phyloP scores from a whole-genome alignment of 257 asterid species.

The Jacaranda mimosifolia region DNA sequence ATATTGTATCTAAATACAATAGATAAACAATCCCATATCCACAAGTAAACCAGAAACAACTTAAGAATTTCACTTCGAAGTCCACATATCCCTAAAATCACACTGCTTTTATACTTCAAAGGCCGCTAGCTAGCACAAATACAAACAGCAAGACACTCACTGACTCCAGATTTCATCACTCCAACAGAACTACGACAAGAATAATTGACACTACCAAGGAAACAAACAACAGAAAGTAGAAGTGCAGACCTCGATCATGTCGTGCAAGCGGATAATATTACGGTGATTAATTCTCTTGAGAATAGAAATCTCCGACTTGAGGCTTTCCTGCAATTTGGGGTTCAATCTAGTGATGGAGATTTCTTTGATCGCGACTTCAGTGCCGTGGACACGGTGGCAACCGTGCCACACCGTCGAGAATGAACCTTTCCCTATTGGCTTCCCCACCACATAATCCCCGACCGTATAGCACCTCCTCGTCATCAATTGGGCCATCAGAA shows the following conservation, averaged over 20 bases:
- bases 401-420: conserved; percentile 98
- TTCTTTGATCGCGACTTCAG: conserved; percentile 94
- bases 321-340: conserved; percentile 74
- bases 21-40: conserved; percentile 3
- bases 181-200: conserved; percentile 23
- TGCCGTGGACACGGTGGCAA: conserved; percentile 78
- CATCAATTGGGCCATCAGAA: conserved; percentile 66
- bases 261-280: conserved; percentile 89
- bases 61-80: not conserved
- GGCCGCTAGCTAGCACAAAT: conserved; percentile 11
- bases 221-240: not conserved
- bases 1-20: not conserved
- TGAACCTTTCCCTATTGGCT: conserved; percentile 83
- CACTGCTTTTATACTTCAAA: conserved; percentile 18
- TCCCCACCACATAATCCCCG: conserved; percentile 84
- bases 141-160: conserved; percentile 13
- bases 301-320: conserved; percentile 87
- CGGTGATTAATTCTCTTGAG: conserved; percentile 88
- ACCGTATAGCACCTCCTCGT: conserved; percentile 56
- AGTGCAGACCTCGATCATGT: conserved; percentile 84
- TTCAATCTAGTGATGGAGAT: conserved; percentile 68
- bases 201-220: not conserved
- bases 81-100: not conserved
- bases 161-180: conserved; percentile 14
- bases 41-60: not conserved